These are phyloP conservation scores for Trichoderma virens DNA, from an alignment of 495 filamentous ascomycete species.

Conservation along the genomic window DNA sequence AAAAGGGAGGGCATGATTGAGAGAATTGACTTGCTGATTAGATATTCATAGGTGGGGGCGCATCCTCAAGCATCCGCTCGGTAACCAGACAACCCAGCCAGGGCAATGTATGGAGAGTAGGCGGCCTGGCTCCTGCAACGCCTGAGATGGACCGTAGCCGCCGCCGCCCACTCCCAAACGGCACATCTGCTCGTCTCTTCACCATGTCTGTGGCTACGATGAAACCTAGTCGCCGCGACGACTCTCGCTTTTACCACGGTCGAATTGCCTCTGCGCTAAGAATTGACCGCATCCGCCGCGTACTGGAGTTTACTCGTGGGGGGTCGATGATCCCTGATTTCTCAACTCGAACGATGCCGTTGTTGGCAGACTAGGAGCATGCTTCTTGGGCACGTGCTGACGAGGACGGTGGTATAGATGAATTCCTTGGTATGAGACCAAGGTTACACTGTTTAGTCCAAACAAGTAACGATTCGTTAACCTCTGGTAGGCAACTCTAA, in stretches of 20 bases:
- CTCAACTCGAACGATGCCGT: not conserved
- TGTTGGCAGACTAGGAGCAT: slow-evolving; percentile 18
- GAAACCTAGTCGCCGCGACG: slow-evolving; percentile 34
- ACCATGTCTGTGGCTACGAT: slow-evolving; percentile 54
- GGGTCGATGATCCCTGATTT: not conserved
- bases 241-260: slow-evolving; percentile 58
- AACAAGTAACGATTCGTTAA: not conserved
- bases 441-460: slow-evolving; percentile 27
- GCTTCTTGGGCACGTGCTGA: not conserved
- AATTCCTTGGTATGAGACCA: slow-evolving; percentile 45
- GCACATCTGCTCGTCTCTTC: slow-evolving; percentile 69
- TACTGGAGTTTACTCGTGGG: slow-evolving; percentile 37
- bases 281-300: slow-evolving; percentile 59
- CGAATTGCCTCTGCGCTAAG: slow-evolving; percentile 77
- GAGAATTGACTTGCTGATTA: not conserved
- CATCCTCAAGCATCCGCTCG: not conserved
- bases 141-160: slow-evolving; percentile 51
- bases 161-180: slow-evolving; percentile 54
- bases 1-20: not conserved
- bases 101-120: slow-evolving; percentile 75
- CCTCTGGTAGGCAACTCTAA: slow-evolving; percentile 16
- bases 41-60: not conserved
- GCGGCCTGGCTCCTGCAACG: slow-evolving; percentile 52
- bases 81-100: slow-evolving; percentile 44
- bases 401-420: slow-evolving; percentile 35